Base-by-base conservation (phyloP, 2,329 filamentous ascomycete species). In the Pestalotiopsis sp. region DNA sequence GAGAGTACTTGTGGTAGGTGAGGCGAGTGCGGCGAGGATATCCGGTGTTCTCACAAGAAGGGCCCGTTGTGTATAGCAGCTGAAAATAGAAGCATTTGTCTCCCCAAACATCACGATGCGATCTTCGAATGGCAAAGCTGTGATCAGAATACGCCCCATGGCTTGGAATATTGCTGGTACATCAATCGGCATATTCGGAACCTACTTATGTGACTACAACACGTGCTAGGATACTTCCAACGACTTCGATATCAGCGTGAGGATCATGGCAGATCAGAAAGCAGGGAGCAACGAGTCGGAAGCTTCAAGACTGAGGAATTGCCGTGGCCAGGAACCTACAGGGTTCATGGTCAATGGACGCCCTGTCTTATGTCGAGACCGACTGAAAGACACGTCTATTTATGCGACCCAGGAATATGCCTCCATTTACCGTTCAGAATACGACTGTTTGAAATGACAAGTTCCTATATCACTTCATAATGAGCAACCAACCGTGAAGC, bases 31-130 rank as follows among this genome's bases (percentile, higher is more conserved):
- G 67, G 66, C 69, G 65, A 68, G 60, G 70, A 69, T 70, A 69
- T 69, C 66, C 63, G 70, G 69, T 72, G 72, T 70, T 71, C 69
- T 69, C 66, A 62, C 27, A 61, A 63, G 49, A 71, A 73, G 71
- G 45, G 68, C 70, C 71, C 72, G 71, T 68, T 76, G 75, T 77
- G 76, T 77, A 78, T 76, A 78, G 73, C 73, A 75, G 74, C 74
- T 72, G 74, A 75, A 73, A 77, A 76, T 76, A 77, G 73, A 77
- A 66, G 74, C 73, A 77, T 74, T 75, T 76, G 73, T 71, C 72
- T 71, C 68, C 67, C 57, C 52, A 62, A 39, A 20, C 5, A 13
- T 5, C 13, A 27, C n/a, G n/a, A 17, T n/a, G 27, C 27, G n/a
- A 36, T 59, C 27, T 62, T 3, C 59, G 20, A 36, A 27, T 36